A percentile compares a stretch with the other conserved stretches of the same genome.
These are phyloP conservation scores for Telfairia occidentalis DNA, from an alignment of 331 rosid genomes.

Conservation along the genomic window DNA sequence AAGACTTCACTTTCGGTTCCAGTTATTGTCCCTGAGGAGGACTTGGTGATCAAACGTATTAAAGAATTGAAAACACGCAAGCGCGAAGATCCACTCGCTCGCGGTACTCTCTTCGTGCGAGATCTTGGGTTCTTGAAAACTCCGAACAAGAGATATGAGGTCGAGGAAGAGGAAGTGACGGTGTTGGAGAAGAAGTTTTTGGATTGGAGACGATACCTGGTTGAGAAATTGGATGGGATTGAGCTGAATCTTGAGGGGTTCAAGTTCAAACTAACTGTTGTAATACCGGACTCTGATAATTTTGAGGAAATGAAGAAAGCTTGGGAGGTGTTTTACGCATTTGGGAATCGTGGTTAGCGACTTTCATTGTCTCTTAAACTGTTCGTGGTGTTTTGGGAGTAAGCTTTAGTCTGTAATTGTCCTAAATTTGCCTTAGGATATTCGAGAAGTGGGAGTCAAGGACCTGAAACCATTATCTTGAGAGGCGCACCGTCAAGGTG, in stretches of 20 bases:
- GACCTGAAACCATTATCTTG: slow-evolving; percentile 59
- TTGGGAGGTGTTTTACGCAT: slow-evolving; percentile 60
- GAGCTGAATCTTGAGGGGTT: slow-evolving; percentile 74
- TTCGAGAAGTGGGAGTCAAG: slow-evolving; percentile 39
- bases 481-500: slow-evolving; percentile 75
- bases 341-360: slow-evolving; percentile 42
- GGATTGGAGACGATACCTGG: slow-evolving; percentile 43
- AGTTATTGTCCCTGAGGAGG: slow-evolving; percentile 48
- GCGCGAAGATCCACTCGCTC: slow-evolving; percentile 67
- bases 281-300: slow-evolving; percentile 47
- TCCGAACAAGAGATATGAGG: background rate
- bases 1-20: slow-evolving; percentile 37
- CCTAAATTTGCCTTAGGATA: slow-evolving; percentile 22
- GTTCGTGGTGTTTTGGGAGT: background rate
- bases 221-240: slow-evolving; percentile 55
- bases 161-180: slow-evolving; percentile 17
- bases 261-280: slow-evolving; percentile 46
- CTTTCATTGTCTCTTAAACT: background rate
- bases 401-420: slow-evolving; percentile 7
- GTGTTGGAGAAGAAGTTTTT: slow-evolving; percentile 38
- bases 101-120: slow-evolving; percentile 47
- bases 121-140: slow-evolving; percentile 31
- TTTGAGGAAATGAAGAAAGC: slow-evolving; percentile 42
- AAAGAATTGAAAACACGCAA: slow-evolving; percentile 65
- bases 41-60: slow-evolving; percentile 42